Evolutionary conservation across 768 basidiomycete species (phyloP).

Genomic region (Guyanaporus albipodus): DNA sequence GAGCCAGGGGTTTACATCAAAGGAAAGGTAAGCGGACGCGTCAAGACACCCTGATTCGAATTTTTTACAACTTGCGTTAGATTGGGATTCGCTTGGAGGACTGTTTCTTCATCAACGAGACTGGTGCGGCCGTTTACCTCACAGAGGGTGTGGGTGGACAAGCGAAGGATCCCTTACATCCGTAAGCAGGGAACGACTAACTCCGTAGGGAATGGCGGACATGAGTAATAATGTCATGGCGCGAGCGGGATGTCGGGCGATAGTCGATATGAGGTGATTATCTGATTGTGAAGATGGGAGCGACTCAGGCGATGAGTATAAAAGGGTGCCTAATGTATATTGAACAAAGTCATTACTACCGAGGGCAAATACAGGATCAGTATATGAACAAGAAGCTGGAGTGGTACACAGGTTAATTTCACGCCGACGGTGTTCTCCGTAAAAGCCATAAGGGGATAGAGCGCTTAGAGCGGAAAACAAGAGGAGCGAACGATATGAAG

Average conservation of each 20-base stretch:
- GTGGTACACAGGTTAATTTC: constrained; percentile 24
- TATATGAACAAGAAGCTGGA: constrained; percentile 24
- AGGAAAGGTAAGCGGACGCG: constrained; percentile 45
- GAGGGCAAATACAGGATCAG: constrained; percentile 26
- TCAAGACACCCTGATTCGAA: not conserved
- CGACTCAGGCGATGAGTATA: constrained; percentile 5
- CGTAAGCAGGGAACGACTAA: constrained; percentile 23
- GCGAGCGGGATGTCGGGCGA: too few relatives aligned
- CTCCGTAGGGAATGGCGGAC: constrained; percentile 20
- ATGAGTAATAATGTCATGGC: too few relatives aligned
- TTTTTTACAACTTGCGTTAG: constrained; percentile 33
- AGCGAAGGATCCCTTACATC: constrained; percentile 37
- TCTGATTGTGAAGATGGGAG: too few relatives aligned
- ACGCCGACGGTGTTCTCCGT: constrained; percentile 11
- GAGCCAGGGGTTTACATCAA: constrained; percentile 79
- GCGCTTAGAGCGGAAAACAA: constrained; percentile 5
- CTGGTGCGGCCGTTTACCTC: constrained; percentile 54
- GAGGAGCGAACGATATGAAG: constrained; percentile 16
- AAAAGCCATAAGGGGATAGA: constrained; percentile 1
- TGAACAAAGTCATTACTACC: constrained; percentile 25
- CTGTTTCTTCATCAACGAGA: constrained; percentile 63
- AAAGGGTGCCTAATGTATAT: constrained; percentile 13
- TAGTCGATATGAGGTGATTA: too few relatives aligned
- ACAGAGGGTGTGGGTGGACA: constrained; percentile 64
- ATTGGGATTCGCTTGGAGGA: constrained; percentile 82